Base-by-base conservation (phyloP, 1,139 yeast genomes). In the Scheffersomyces parashehatae region DNA sequence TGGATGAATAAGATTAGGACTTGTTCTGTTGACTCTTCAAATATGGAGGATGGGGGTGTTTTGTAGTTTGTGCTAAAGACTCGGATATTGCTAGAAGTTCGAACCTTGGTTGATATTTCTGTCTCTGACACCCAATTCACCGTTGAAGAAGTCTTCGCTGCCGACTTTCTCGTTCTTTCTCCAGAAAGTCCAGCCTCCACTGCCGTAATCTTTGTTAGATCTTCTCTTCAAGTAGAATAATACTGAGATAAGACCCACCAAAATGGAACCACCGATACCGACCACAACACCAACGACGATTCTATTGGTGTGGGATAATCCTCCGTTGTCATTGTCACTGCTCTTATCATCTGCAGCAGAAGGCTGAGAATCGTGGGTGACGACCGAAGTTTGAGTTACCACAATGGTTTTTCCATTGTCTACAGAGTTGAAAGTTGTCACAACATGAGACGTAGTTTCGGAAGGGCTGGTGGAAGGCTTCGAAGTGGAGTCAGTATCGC, bases 131-230 rank as follows among this genome's bases (percentile, higher is more conserved):
- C 88, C 72, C 52, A 88, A 78, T 47, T 71, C 73, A 20, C 83
- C 81, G 15, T 88, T 85, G 43, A 83, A 71, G 40, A 78, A 68
- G 57, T 88, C 95, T 49, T 73, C 77, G 38, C 65, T 64, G 37
- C 64, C 64, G 39, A 69, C 70, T 59, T 75, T 73, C 51, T 72
- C 79, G 46, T 68, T 70, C 63, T 72, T 73, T 56, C 77, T 67
- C 80, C 80, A 75, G 65, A 75, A 75, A 2, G 80, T 75, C 80
- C 80, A 75, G 28, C 76, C 73, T 12, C 73, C 67, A 13, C 46
- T 34, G 28, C 53, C 59, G 44, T 56, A 56, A 39, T 60, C 65
- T 42, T 56, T 61, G 47, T 60, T 62, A 36, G 63, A 57, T 53
- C 67, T 69, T 55, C 62, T 69, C 49, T 68, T 65, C 52, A 64